These are phyloP conservation scores for Peterozyma xylosa DNA, from an alignment of 805 yeast species.

Conservation along the genomic window DNA sequence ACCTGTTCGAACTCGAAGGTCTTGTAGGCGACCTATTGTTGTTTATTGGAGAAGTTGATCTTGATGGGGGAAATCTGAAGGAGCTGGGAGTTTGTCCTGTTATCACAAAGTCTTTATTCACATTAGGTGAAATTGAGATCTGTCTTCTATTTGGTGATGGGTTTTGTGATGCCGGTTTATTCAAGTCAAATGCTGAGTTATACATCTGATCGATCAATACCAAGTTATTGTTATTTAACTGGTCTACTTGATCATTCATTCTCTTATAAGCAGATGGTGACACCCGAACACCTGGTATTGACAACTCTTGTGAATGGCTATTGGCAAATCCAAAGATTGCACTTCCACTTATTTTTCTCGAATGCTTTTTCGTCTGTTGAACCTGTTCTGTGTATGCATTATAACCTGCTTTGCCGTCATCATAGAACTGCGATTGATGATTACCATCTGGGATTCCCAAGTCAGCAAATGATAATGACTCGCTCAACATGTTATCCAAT, in stretches of 20 bases:
- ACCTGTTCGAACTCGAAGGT: too few species aligned
- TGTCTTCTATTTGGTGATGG: too few species aligned
- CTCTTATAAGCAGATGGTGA: constrained; percentile 17
- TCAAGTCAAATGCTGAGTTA: background rate
- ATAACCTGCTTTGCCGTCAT: constrained; percentile 6
- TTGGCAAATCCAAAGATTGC: constrained; percentile 71
- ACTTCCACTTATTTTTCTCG: constrained; percentile 66
- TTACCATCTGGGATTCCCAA: constrained; percentile 45
- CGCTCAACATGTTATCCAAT: constrained; percentile 48
- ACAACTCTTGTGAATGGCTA: constrained; percentile 49
- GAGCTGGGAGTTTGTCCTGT: constrained; percentile 38
- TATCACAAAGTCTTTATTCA: constrained; percentile 34
- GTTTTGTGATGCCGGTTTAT: too few species aligned
- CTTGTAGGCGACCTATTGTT: too few species aligned
- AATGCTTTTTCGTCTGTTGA: constrained; percentile 27
- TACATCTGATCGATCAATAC: background rate
- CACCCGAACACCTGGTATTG: constrained; percentile 40
- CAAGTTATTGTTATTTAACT: background rate
- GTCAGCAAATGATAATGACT: constrained; percentile 51
- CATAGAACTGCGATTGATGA: constrained; percentile 9
- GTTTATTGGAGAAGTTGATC: constrained; percentile 1
- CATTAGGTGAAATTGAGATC: too few species aligned
- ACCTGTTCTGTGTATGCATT: constrained; percentile 1
- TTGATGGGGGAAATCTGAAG: constrained; percentile 47
- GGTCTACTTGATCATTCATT: background rate